A percentile compares a stretch with the other conserved stretches of the same genome.
These are phyloP conservation scores for Cucurbitaria berberidis DNA, from an alignment of 2,329 filamentous ascomycete genomes.

Conservation along the genomic window DNA sequence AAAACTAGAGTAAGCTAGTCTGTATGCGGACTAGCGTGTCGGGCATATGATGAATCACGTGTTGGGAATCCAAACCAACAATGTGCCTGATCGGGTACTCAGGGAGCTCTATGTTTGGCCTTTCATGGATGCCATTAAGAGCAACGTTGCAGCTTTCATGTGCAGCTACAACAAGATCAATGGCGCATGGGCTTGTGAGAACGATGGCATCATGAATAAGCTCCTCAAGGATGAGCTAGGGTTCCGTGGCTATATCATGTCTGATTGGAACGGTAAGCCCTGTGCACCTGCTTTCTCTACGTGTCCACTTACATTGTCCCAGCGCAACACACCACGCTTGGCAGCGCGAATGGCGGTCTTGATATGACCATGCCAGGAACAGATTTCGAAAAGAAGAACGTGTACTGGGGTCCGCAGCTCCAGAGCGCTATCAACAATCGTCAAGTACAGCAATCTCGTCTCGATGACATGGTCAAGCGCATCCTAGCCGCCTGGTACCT, in stretches of 20 bases:
- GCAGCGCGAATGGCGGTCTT: constrained; percentile 55
- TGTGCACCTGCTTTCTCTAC: not conserved
- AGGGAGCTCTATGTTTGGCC: constrained; percentile 82
- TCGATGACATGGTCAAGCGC: constrained; percentile 53
- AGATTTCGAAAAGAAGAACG: constrained; percentile 47
- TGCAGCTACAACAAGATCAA: constrained; percentile 55
- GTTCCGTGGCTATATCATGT: constrained; percentile 56
- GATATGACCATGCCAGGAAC: constrained; percentile 64
- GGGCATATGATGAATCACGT: no score
- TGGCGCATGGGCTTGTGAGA: constrained; percentile 59
- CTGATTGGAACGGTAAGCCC: constrained; percentile 50
- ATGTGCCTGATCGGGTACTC: constrained; percentile 74
- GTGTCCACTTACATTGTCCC: not conserved
- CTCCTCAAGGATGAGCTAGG: constrained; percentile 60
- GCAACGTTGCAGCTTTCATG: constrained; percentile 64
- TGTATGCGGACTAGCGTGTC: no score
- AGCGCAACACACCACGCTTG: constrained; percentile 54
- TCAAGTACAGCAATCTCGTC: constrained; percentile 43
- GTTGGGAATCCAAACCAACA: no score
- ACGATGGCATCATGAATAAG: constrained; percentile 56
- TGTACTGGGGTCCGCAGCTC: constrained; percentile 64
- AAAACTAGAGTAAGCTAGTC: no score
- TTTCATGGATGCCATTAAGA: constrained; percentile 73
- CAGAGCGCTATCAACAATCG: constrained; percentile 60
- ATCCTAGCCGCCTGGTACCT: constrained; percentile 59